These are phyloP conservation scores for Komagataella populi DNA, from an alignment of 805 yeast genomes.

Conservation along the genomic window DNA sequence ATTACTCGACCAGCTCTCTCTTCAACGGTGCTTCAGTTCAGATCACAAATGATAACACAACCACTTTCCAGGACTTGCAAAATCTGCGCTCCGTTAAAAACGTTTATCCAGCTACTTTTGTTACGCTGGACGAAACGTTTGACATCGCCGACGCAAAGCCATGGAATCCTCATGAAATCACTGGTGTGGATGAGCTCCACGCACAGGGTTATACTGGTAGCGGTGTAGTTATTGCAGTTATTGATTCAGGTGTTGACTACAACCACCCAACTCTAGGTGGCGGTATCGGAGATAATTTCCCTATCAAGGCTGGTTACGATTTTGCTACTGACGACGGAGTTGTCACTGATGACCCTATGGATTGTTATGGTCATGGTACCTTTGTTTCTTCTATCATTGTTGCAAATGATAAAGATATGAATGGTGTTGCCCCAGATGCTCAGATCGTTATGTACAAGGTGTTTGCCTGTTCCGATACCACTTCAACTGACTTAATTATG, in stretches of 20 bases:
- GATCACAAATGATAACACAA: background rate
- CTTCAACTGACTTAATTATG: conserved; percentile 8
- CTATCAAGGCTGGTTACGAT: conserved; percentile 8
- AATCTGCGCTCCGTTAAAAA: conserved; percentile 1
- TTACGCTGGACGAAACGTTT: background rate
- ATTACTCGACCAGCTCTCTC: conserved; percentile 1
- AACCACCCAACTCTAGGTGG: conserved; percentile 10
- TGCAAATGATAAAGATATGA: conserved; percentile 5
- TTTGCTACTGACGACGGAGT: conserved; percentile 4
- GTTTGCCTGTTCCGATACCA: conserved; percentile 8
- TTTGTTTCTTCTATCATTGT: conserved; percentile 11
- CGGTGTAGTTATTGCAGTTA: conserved; percentile 7
- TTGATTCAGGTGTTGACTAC: conserved; percentile 8
- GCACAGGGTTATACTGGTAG: conserved; percentile 7
- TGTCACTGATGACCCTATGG: conserved; percentile 6
- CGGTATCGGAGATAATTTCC: conserved; percentile 7
- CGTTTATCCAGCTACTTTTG: conserved; percentile 4
- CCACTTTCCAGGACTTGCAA: conserved; percentile 1
- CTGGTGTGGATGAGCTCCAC: conserved; percentile 9
- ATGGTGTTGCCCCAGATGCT: conserved; percentile 10
- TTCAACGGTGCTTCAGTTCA: conserved; percentile 3
- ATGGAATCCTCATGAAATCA: conserved; percentile 9
- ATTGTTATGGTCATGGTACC: conserved; percentile 13
- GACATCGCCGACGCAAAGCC: background rate
- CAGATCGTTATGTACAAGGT: conserved; percentile 8